Evolutionary conservation across 305 asterid genomes (phyloP), one percentile per base, ranked within the genome.

Genomic region (Lippia alba): DNA sequence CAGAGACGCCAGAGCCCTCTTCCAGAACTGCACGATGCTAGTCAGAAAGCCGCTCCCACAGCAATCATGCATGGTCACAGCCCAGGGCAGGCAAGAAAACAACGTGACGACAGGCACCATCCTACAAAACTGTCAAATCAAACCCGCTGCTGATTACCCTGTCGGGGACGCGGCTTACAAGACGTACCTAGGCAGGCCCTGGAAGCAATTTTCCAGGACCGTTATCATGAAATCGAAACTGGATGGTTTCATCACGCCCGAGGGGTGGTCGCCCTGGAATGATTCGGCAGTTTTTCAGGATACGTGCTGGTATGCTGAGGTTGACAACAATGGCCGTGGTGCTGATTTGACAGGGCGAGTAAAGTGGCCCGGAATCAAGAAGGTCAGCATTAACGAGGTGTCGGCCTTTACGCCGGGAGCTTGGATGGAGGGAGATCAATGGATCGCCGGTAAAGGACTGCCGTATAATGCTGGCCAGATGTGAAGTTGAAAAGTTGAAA

Each of bases 241-340:
- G 16, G 89, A 77, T 0, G 72, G 65, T 0, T 36, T 84, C 66
- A 61, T 86, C 18, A 51, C 70, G 9, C 89, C 84, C 0, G 73
- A 71, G 12, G 92, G 92, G 57, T 86, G 92, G 92, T 34, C 86
- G 32, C 67, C 77, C 0, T 86, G 92, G 92, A 55, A 54, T 2
- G 64, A 33, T 8, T 4, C 41, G 1, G 56, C 67, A 10, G 60
- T 73, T 0, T 75, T 71, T 9, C 74, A 79, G 8, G 73, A 77
- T 50, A 86, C 85, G 1, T 76, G 82, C 51, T 84, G 70, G 63
- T 86, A 84, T 2, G 89, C 83, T 0, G 91, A 86, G 77, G 77
- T 74, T 20, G 53, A 74, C 11, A 86, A 86, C 50, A 58, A 49
- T 12, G 91, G 91, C 4, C 82, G 80, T 5, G 87, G 85, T 11